Percentiles rank a stretch among this genome's conserved stretches.
Evolutionary conservation across 805 yeast species (phyloP).

Genomic region (Starmerella apis): DNA sequence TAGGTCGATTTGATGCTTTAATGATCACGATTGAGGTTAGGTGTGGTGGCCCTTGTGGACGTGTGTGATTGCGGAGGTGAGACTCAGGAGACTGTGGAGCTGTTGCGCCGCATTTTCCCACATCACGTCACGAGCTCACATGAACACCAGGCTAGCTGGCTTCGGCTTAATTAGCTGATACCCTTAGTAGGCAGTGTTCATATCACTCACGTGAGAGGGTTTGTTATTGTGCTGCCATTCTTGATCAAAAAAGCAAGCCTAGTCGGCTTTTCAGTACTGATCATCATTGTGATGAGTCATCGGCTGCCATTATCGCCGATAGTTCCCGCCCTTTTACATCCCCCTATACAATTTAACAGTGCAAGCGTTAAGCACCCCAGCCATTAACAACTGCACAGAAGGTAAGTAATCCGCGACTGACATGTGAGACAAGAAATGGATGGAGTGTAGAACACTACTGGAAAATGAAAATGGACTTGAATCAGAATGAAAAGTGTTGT

Average conservation of each 20-base stretch:
- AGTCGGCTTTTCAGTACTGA: background rate
- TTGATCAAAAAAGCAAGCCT: background rate
- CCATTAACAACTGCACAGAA: constrained; percentile 5
- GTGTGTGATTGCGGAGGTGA: too few species aligned
- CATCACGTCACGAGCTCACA: background rate
- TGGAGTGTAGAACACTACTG: background rate
- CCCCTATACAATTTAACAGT: constrained; percentile 8
- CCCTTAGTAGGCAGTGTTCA: background rate
- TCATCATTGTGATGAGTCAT: constrained; percentile 7
- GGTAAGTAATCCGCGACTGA: constrained; percentile 5
- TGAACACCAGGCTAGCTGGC: too few species aligned
- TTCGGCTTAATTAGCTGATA: too few species aligned
- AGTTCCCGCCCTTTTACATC: background rate
- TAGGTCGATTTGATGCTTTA: too few species aligned
- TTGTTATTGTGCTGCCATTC: background rate
- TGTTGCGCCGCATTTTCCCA: background rate
- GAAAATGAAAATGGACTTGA: background rate
- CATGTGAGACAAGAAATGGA: constrained; percentile 3
- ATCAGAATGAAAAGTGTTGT: background rate
- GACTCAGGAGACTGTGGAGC: too few species aligned
- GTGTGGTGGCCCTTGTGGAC: too few species aligned
- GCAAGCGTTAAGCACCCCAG: constrained; percentile 12
- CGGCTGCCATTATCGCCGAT: background rate
- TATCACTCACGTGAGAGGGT: background rate
- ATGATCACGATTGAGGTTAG: too few species aligned